Percentiles rank a stretch among this genome's conserved stretches.
phyloP scores from a whole-genome alignment of 371 early-diverging fungal genomes.

The Choanephora cucurbitarum region DNA sequence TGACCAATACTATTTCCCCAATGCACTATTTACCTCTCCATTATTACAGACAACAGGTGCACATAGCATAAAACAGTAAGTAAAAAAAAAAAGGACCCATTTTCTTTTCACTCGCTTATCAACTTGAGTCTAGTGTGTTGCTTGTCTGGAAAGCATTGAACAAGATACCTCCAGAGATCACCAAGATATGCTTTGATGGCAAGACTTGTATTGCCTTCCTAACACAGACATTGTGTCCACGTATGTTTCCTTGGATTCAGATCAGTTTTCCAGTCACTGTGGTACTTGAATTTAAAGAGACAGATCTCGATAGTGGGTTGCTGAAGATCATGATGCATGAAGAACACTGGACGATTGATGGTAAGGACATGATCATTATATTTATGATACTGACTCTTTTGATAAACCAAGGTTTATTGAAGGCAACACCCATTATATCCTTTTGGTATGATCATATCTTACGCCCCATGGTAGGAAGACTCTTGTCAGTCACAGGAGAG shows the following conservation, averaged over 20 bases:
- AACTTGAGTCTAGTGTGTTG: constrained; percentile 46
- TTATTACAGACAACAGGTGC: constrained; percentile 50
- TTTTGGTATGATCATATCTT: constrained; percentile 66
- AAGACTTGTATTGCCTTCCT: constrained; percentile 40
- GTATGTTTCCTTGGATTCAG: constrained; percentile 46
- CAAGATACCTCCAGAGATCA: constrained; percentile 47
- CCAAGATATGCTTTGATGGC: constrained; percentile 51
- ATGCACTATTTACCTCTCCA: constrained; percentile 48
- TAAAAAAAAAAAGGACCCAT: no score
- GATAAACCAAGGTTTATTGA: constrained; percentile 42
- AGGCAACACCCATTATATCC: constrained; percentile 55
- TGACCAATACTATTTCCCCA: constrained; percentile 41
- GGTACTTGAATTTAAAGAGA: constrained; percentile 42
- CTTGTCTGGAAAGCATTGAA: constrained; percentile 57
- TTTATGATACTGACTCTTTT: not conserved
- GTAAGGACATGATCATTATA: constrained; percentile 9
- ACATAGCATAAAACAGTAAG: constrained; percentile 52
- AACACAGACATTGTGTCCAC: constrained; percentile 49
- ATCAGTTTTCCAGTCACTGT: constrained; percentile 55
- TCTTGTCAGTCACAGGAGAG: constrained; percentile 55
- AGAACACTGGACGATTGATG: constrained; percentile 60
- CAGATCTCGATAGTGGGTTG: constrained; percentile 38
- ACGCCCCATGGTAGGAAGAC: constrained; percentile 49
- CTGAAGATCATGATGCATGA: constrained; percentile 51
- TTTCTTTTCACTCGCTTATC: no score